Conservation (phyloP, 768 basidiomycete species). For the Podaxis rugospora region DNA sequence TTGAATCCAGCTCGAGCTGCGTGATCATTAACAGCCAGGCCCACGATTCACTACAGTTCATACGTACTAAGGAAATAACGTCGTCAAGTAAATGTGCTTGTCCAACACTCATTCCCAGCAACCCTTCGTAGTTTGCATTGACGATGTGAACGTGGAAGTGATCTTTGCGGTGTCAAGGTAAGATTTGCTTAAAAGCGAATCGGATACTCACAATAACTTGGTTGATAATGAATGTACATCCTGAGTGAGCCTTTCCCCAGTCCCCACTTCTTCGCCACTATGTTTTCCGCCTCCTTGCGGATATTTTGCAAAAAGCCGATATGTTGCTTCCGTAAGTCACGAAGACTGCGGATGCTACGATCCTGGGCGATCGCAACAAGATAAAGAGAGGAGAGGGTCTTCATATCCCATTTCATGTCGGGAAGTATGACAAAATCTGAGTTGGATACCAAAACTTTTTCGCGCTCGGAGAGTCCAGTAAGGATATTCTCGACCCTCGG, state of each 20-base stretch:
- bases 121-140: slow-evolving; percentile 58
- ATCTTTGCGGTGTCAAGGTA: slow-evolving; percentile 39
- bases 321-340: slow-evolving; percentile 69
- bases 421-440: slow-evolving; percentile 77
- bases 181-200: not conserved
- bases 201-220: slow-evolving; percentile 77
- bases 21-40: not conserved
- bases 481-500: slow-evolving; percentile 85
- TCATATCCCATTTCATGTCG: slow-evolving; percentile 96
- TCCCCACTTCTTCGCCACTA: slow-evolving; percentile 64
- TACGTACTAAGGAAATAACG: slow-evolving; percentile 74
- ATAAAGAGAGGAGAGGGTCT: slow-evolving; percentile 73
- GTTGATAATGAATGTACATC: slow-evolving; percentile 93
- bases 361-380: slow-evolving; percentile 75
- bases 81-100: slow-evolving; percentile 94
- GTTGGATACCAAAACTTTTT: slow-evolving; percentile 64
- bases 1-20: slow-evolving; percentile 56
- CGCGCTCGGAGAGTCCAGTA: slow-evolving; percentile 66
- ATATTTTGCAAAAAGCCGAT: slow-evolving; percentile 66
- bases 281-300: slow-evolving; percentile 42
- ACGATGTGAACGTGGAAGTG: slow-evolving; percentile 95
- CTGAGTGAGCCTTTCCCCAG: slow-evolving; percentile 58
- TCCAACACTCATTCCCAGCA: slow-evolving; percentile 75
- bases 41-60: not conserved
- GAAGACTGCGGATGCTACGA: slow-evolving; percentile 58